Base-by-base conservation (phyloP, 768 basidiomycete species). In the Hirschioporus abietinus region DNA sequence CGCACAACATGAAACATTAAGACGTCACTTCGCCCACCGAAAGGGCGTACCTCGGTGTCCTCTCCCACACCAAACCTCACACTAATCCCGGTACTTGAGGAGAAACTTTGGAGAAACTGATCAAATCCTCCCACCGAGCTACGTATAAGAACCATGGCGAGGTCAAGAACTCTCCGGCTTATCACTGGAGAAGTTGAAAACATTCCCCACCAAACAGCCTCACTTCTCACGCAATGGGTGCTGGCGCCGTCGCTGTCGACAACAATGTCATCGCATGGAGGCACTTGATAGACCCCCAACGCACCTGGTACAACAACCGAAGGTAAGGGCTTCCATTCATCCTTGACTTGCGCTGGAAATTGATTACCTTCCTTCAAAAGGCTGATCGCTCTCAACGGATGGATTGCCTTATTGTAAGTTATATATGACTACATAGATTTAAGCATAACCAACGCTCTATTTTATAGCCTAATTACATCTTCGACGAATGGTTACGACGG, bases 241-340 rank as follows among this genome's bases (percentile, higher is more conserved):
- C 73, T 68, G 87, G 83, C 74, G 80, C 81, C 30, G 72, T 68
- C 70, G 78, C 78, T 68, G 23, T 35, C 18, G 24, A 26, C 34
- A n/a, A 57, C 52, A 25, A 62, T 63, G 78, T 78, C 68, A 75
- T 69, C 66, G 70, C 74, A 60, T 85, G 83, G 70, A 76, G 74
- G 8, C 86, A 86, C 70, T 80, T 90, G 66, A 69, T 90, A 66
- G 85, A 91, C 76, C 88, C 88, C 15, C 84, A 74, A 66, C 80
- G 86, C 74, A 90, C 80, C 73, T 92, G 90, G 90, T 89, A 88
- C 77, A 91, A 88, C 78, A 91, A 92, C 81, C 84, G 75, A 75
- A 81, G 90, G 88, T 87, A 71, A n/a, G 80, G 67, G 17, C 57
- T 15, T 66, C 30, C 30, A 30, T 8, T 42, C 20, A 6, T n/a